These are phyloP conservation scores for Dacryopinax spathularia DNA, from an alignment of 768 basidiomycete genomes.

Conservation along the genomic window DNA sequence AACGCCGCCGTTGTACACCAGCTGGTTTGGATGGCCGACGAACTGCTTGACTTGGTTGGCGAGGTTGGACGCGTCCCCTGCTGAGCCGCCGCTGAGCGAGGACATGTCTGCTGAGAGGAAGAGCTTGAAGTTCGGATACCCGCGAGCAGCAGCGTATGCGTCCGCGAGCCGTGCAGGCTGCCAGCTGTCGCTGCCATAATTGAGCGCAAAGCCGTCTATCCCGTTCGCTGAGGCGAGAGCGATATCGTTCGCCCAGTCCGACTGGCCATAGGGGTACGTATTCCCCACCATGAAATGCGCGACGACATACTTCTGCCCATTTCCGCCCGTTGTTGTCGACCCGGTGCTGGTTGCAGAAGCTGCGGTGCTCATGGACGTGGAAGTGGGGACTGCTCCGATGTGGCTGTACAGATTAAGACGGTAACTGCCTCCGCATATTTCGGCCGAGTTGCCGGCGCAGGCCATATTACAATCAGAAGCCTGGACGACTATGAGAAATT, in stretches of 20 bases:
- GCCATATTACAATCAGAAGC: conserved; percentile 1
- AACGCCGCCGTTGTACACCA: conserved; percentile 20
- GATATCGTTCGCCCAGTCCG: conserved; percentile 24
- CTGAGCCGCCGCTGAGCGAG: not conserved
- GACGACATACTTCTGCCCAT: conserved; percentile 6
- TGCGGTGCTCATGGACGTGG: not conserved
- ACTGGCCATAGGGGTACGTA: conserved; percentile 21
- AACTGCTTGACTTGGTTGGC: conserved; percentile 13
- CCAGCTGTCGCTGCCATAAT: conserved; percentile 27
- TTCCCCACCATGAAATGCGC: conserved; percentile 14
- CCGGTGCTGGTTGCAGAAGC: not conserved
- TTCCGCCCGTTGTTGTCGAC: not conserved
- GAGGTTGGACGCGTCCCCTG: conserved; percentile 11
- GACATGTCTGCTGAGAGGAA: conserved; percentile 29
- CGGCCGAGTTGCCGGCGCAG: conserved; percentile 6
- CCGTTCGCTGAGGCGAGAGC: conserved; percentile 19
- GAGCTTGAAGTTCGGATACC: conserved; percentile 22
- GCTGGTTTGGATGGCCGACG: conserved; percentile 18
- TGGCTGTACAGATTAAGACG: not conserved
- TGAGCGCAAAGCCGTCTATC: conserved; percentile 30
- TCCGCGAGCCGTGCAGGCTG: conserved; percentile 20
- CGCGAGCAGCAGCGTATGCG: conserved; percentile 24
- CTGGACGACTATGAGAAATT: conserved; percentile 1
- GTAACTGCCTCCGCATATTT: conserved; percentile 7
- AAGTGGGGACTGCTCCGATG: not conserved